phyloP scores from a whole-genome alignment of 441 rosid species.

The Pelargonium australe region DNA sequence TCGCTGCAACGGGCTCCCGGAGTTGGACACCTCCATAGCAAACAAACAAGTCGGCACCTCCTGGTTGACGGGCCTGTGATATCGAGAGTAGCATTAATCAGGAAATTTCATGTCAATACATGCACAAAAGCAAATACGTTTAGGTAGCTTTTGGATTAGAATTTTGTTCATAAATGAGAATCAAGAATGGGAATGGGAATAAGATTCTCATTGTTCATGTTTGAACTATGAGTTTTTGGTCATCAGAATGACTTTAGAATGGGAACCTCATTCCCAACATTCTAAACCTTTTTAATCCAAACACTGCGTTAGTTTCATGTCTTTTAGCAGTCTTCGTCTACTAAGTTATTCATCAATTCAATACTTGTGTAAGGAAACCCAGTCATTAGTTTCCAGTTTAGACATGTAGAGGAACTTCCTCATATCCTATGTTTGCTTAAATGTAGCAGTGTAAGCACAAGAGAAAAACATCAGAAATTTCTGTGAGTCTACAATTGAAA shows the following conservation, averaged over 20 bases:
- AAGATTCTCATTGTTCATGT: too few relatives aligned
- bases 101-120: background rate
- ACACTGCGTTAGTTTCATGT: background rate
- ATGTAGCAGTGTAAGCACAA: background rate
- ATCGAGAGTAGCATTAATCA: background rate
- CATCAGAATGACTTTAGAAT: too few relatives aligned
- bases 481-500: too few relatives aligned
- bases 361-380: too few relatives aligned
- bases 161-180: too few relatives aligned
- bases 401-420: background rate
- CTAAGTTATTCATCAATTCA: too few relatives aligned
- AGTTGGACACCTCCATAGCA: conserved; percentile 85
- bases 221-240: too few relatives aligned
- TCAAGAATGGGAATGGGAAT: too few relatives aligned
- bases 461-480: background rate
- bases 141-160: background rate
- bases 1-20: conserved; percentile 69
- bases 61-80: conserved; percentile 74
- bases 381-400: too few relatives aligned
- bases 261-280: too few relatives aligned
- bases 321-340: too few relatives aligned
- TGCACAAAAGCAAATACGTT: background rate
- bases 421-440: background rate
- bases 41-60: conserved; percentile 77
- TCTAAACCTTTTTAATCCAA: too few relatives aligned